Evolutionary conservation across 2,329 filamentous ascomycete species (phyloP).

Genomic region (Thelonectria olida): DNA sequence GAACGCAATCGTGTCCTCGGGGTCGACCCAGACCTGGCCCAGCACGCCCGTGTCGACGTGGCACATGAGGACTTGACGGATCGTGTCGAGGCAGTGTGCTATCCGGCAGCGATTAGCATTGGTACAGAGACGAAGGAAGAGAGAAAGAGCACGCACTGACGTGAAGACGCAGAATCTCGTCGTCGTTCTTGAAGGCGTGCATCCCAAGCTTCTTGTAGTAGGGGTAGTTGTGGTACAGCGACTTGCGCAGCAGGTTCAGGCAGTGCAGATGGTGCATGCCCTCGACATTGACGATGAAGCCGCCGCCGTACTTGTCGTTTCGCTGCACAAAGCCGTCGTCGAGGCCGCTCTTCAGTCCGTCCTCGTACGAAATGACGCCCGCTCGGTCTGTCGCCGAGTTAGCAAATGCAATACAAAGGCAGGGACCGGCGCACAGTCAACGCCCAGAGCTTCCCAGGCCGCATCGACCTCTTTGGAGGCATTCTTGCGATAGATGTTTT

Average conservation of each 20-base stretch:
- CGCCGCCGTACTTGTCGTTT: slow-evolving; percentile 63
- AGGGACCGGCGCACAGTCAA: slow-evolving; percentile 52
- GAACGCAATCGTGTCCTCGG: slow-evolving; percentile 56
- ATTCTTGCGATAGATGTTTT: slow-evolving; percentile 61
- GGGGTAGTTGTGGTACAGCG: slow-evolving; percentile 66
- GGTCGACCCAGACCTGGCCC: slow-evolving; percentile 68
- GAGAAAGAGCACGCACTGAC: slow-evolving; percentile 55
- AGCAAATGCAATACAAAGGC: neutral
- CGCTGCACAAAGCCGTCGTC: slow-evolving; percentile 64
- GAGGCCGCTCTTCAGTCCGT: slow-evolving; percentile 62
- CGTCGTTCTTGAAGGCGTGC: slow-evolving; percentile 65
- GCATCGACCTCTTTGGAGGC: slow-evolving; percentile 63
- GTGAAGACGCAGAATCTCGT: slow-evolving; percentile 63
- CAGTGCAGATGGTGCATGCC: slow-evolving; percentile 68
- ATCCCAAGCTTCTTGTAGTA: slow-evolving; percentile 61
- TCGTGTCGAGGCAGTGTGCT: slow-evolving; percentile 66
- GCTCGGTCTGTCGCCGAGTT: slow-evolving; percentile 51
- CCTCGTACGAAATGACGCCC: slow-evolving; percentile 57
- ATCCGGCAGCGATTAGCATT: neutral
- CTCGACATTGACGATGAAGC: slow-evolving; percentile 66
- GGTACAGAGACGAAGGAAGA: neutral
- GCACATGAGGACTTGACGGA: slow-evolving; percentile 72
- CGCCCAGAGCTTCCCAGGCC: slow-evolving; percentile 58
- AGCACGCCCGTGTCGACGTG: slow-evolving; percentile 67
- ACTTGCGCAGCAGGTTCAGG: slow-evolving; percentile 68